These are phyloP conservation scores for Prinsepia uniflora DNA, from an alignment of 306 rosid genomes.

Conservation along the genomic window DNA sequence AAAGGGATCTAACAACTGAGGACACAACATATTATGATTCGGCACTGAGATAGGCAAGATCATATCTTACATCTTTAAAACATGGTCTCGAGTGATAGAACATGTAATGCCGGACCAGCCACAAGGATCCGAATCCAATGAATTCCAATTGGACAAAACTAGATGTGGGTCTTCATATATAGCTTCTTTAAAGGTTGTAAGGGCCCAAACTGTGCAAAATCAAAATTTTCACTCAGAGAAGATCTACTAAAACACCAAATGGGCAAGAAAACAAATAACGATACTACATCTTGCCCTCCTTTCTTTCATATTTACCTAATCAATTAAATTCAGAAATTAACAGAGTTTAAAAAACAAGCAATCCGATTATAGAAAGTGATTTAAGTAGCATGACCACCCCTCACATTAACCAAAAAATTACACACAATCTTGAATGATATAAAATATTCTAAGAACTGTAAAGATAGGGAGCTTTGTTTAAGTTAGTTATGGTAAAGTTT, in stretches of 20 bases:
- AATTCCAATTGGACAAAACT: constrained; percentile 69
- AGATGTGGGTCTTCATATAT: constrained; percentile 72
- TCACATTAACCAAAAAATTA: constrained; percentile 19
- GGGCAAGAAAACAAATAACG: constrained; percentile 4
- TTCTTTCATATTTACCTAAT: neutral
- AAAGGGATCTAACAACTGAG: constrained; percentile 11
- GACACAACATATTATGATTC: constrained; percentile 7
- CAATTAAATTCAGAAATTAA: constrained; percentile 1
- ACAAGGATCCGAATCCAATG: constrained; percentile 72
- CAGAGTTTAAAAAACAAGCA: constrained; percentile 11
- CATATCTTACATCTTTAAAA: constrained; percentile 67
- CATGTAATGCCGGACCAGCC: constrained; percentile 75
- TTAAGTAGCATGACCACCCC: constrained; percentile 12
- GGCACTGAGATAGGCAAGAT: constrained; percentile 20
- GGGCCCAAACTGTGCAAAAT: constrained; percentile 58
- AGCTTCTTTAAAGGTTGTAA: constrained; percentile 61
- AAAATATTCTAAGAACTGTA: neutral
- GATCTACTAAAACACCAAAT: constrained; percentile 11
- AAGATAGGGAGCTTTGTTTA: neutral
- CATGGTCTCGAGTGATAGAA: constrained; percentile 54
- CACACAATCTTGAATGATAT: constrained; percentile 24
- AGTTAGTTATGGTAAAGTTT: neutral
- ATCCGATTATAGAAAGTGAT: constrained; percentile 4
- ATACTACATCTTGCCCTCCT: neutral
- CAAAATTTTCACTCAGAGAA: constrained; percentile 28